A percentile compares a stretch with the other conserved stretches of the same genome.
These are phyloP conservation scores for Arthrobotrys sinensis DNA, from an alignment of 2,329 filamentous ascomycete species.

Conservation along the genomic window DNA sequence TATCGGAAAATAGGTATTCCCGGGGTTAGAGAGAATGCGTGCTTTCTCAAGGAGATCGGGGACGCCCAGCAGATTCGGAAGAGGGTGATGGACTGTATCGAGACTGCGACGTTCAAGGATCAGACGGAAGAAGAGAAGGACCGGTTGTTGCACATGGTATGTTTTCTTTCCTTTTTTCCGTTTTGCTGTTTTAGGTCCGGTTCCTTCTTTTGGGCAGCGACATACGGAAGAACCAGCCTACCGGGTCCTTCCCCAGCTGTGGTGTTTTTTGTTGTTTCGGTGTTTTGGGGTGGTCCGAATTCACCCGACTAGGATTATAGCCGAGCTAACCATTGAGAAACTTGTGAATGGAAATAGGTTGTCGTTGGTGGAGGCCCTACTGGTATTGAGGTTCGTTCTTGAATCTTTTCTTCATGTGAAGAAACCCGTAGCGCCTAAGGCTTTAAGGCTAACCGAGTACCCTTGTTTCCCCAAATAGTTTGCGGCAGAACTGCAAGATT, in stretches of 20 bases:
- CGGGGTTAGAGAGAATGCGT: conserved; percentile 93
- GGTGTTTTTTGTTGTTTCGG: conserved; percentile 30
- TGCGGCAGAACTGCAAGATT: conserved; percentile 97
- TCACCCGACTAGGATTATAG: conserved; percentile 44
- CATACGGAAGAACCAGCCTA: conserved; percentile 33
- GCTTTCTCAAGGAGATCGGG: conserved; percentile 97
- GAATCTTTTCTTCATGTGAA: conserved; percentile 27
- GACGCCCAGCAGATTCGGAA: conserved; percentile 97
- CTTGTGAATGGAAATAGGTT: conserved; percentile 61
- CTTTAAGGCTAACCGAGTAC: conserved; percentile 49
- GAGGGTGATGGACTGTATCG: conserved; percentile 99
- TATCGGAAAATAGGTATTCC: conserved; percentile 76
- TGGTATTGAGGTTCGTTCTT: conserved; percentile 61
- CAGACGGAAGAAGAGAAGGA: conserved; percentile 89
- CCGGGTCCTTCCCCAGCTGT: conserved; percentile 26
- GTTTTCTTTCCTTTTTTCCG: conserved; percentile 68
- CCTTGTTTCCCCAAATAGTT: conserved; percentile 73
- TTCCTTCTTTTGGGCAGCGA: conserved; percentile 27
- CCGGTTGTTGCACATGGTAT: conserved; percentile 96
- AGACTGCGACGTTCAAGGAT: conserved; percentile 98
- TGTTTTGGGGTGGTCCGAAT: conserved; percentile 29
- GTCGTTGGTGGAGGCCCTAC: conserved; percentile 65
- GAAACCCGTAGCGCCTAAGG: conserved; percentile 5
- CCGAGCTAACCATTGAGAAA: conserved; percentile 45
- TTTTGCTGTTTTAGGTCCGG: background rate